Evolutionary conservation across 495 filamentous ascomycete species (phyloP), one percentile per base, ranked within the genome.

Genomic region (Neurospora africana): DNA sequence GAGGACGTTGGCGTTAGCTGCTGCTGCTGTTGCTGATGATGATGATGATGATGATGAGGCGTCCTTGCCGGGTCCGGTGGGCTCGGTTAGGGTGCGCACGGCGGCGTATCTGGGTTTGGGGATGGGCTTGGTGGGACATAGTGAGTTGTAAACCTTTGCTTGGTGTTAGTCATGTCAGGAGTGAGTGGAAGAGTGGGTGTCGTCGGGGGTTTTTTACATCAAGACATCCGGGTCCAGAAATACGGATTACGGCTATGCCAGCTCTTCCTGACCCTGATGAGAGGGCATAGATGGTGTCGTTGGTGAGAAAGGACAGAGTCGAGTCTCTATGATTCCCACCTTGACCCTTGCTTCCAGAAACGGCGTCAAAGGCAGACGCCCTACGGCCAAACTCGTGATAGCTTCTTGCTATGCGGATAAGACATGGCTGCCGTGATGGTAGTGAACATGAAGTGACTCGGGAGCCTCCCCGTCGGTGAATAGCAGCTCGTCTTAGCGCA

Each of bases 201-300:
- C n/a, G n/a, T n/a, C n/a, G 10, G 33, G 30, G 61, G 11, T 61
- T 21, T 21, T 87, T 78, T 86, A 93, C 91, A 75, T 87, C 83
- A 69, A 87, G 80, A 81, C 91, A 93, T 30, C 88, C 89, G 35
- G 91, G 88, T 0, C 95, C 95, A 21, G 95, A 98, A 30, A 97
- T 85, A 39, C 95, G 88, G 47, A 99, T 90, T 10, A 98, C 89
- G 3, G 96, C 96, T 79, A 99, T 97, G 37, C 93, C 95, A 38
- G 93, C 93, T 80, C 87, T 89, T 8, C 96, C 95, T 17, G 92
- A 82, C 3, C 92, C 92, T 11, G 95, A 97, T 0, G 95, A 97
- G 4, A 98, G 84, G 0, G 96, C 95, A 78, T 95, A 98, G 19
- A 99, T 97, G 4, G 95, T 98, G 47, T 85, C 85, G 75, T 84